Evolutionary conservation across 805 yeast genomes (phyloP), one percentile per base, ranked within the genome.

Genomic region (Ascoidea asiatica): DNA sequence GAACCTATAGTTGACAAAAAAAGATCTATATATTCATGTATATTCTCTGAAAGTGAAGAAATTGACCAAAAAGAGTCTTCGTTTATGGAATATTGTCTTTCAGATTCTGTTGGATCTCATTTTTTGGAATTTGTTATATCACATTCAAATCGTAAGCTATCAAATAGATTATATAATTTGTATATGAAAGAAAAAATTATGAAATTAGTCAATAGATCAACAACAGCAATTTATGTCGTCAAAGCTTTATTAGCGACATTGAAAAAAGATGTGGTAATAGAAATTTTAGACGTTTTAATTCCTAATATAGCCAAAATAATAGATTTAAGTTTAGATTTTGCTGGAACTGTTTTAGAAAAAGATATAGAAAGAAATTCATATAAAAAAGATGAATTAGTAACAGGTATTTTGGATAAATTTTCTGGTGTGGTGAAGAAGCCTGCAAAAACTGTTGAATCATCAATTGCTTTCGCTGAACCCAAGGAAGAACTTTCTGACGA

Each of bases 71-170:
- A 75, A 46, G 92, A 84, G 53, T 89, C 75, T 50, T 77, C 92
- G 0, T 88, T 83, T 59, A 79, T 89, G 23, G 95, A 88, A 57
- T 83, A 82, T 54, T 67, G 89, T 44, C 63, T 90, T 36, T 76
- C 92, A 6, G 95, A 88, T 56, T 69, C 94, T 1, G 86, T 89
- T n/a, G 98, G 97, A 0, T 82, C 95, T 1, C 97, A 88, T 62
- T 90, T 92, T 65, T 67, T 90, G 21, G 87, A 92, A 60, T 72
- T 79, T 18, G 72, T 79, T 8, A 67, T 89, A 43, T 75, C 72
- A 41, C 73, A 72, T 47, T 79, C 81, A 49, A 77, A 92, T 51
- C 63, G 73, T 49, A 81, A 77, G 50, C 79, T 76, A 56, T 73
- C 83, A 19, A 83, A 80, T 53, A 72, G 95, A 53, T 60, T 90